Base-by-base conservation (phyloP, 1,284 basidiomycete genomes). In the Cutaneotrichosporon cyanovorans region DNA sequence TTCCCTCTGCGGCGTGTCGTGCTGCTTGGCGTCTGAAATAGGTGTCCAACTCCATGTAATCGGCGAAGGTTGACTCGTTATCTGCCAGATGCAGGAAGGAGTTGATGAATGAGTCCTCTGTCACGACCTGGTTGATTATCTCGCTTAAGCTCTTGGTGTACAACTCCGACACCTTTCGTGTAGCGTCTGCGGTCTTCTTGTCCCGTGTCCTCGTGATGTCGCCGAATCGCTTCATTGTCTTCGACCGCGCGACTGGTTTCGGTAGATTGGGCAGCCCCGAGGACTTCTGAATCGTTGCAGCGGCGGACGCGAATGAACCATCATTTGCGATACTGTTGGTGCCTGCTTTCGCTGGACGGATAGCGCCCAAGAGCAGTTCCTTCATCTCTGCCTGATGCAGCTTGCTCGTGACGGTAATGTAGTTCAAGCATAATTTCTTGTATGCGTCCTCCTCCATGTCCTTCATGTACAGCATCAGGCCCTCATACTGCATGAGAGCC, bases 1-100 rank as follows among this genome's bases (percentile, higher is more conserved):
- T 74, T 1, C 80, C 82, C 22, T 57, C 58, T 9, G 54, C 56
- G 14, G 78, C 76, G 38, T 79, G 76, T n/a, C 84, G 76, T 9
- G 84, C 78, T 3, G 93, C 93, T 61, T 95, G 86, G 32, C 92
- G 77, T 20, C 87, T 78, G 75, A 96, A 97, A 72, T 95, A 97
- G 46, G 83, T 87, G 65, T 97, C 93, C 51, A 98, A 74, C 40
- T 84, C 82, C 81, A 91, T 88, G 61, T 95, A 92, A 71, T 97
- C 93, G 9, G 93, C 93, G 69, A 91, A 98, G 0, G 93, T 96
- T 16, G 88, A 77, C 20, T 82, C 82, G 37, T 82, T 80, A 61
- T 93, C 88, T 55, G 86, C 84, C 63, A 95, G 85, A 64, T 93
- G 90, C 37, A 98, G 74, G 66, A 97, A 91, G 58, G 92, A 87